Evolutionary conservation across 768 basidiomycete genomes (phyloP).

Genomic region (Podaxis sp.): DNA sequence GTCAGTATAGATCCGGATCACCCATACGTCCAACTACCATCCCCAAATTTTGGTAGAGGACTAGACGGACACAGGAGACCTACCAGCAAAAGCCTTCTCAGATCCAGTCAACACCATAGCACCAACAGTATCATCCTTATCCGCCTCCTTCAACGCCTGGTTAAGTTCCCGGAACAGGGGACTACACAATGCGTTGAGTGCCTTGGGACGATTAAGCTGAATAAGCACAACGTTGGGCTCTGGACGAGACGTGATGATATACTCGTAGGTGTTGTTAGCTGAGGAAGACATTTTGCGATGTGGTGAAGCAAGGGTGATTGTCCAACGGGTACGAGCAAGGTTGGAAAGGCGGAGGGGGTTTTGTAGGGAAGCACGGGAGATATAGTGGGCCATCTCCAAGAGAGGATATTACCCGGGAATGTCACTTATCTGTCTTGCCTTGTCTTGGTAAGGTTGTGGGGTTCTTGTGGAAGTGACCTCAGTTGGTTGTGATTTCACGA

Average conservation of each 20-base stretch:
- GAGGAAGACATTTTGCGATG: slow-evolving; percentile 49
- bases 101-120: slow-evolving; percentile 93
- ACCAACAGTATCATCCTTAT: slow-evolving; percentile 68
- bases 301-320: slow-evolving; percentile 9
- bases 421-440: not conserved
- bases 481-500: not conserved
- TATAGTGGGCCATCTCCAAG: slow-evolving; percentile 23
- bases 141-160: slow-evolving; percentile 67
- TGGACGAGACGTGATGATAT: slow-evolving; percentile 70
- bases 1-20: not conserved
- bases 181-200: slow-evolving; percentile 83
- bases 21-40: not conserved
- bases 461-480: not conserved
- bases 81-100: slow-evolving; percentile 91
- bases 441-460: not conserved
- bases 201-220: slow-evolving; percentile 87
- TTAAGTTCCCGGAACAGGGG: slow-evolving; percentile 84
- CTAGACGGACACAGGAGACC: slow-evolving; percentile 22
- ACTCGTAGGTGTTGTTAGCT: slow-evolving; percentile 45
- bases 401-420: not conserved
- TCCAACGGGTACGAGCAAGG: slow-evolving; percentile 11
- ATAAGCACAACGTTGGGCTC: slow-evolving; percentile 73
- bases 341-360: slow-evolving; percentile 10
- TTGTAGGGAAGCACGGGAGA: slow-evolving; percentile 20
- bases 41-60: not conserved